Percentiles rank a stretch among this genome's conserved stretches.
These are phyloP conservation scores for Schizonepeta tenuifolia DNA, from an alignment of 257 asterid species.

Conservation along the genomic window DNA sequence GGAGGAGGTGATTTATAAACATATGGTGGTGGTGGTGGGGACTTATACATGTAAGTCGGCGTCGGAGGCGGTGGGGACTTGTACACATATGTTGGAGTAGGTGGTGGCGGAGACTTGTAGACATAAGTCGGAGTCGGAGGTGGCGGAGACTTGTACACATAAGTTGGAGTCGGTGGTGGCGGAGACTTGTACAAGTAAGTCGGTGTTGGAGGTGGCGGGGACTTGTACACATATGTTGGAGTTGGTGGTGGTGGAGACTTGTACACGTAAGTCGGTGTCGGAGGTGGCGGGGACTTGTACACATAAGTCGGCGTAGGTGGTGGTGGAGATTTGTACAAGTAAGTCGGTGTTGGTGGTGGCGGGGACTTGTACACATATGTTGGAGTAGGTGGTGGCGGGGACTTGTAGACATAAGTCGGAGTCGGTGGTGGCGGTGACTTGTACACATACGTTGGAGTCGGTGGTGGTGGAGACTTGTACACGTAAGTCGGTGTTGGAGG, in stretches of 20 bases:
- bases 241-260: slow-evolving; percentile 40
- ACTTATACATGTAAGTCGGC: slow-evolving; percentile 25
- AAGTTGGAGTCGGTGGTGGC: slow-evolving; percentile 10
- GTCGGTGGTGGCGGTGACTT: slow-evolving; percentile 38
- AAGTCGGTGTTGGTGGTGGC: slow-evolving; percentile 34
- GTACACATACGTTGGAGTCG: slow-evolving; percentile 33
- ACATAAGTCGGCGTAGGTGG: slow-evolving; percentile 34
- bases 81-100: slow-evolving; percentile 14
- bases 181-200: slow-evolving; percentile 40
- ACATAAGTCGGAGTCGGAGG: slow-evolving; percentile 28
- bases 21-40: slow-evolving; percentile 43
- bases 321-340: slow-evolving; percentile 41
- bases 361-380: slow-evolving; percentile 40
- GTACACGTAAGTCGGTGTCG: neutral
- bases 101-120: slow-evolving; percentile 37
- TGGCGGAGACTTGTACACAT: slow-evolving; percentile 27
- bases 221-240: slow-evolving; percentile 13
- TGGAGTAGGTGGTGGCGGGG: slow-evolving; percentile 37
- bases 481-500: slow-evolving; percentile 32
- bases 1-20: slow-evolving; percentile 37
- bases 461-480: slow-evolving; percentile 41
- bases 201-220: slow-evolving; percentile 44
- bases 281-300: slow-evolving; percentile 44
- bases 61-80: slow-evolving; percentile 41
- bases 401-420: slow-evolving; percentile 27